A percentile compares a stretch with the other conserved stretches of the same genome.
These are phyloP conservation scores for Yamadazyma taylorii DNA, from an alignment of 1,139 yeast species.

Conservation along the genomic window DNA sequence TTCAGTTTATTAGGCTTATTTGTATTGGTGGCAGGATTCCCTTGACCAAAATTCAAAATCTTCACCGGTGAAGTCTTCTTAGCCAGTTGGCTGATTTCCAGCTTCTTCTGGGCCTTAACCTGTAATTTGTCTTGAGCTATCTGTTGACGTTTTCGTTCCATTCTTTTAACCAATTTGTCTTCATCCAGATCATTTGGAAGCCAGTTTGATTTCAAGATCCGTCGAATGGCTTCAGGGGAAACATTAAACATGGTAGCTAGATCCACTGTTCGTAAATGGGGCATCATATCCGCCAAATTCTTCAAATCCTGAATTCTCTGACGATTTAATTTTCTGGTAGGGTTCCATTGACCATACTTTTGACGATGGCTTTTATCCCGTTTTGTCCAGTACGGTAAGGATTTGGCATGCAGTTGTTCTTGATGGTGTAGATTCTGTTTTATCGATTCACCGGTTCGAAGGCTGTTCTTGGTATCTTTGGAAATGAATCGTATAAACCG, in stretches of 20 bases:
- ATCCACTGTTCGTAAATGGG: constrained; percentile 58
- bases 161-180: constrained; percentile 44
- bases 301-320: constrained; percentile 70
- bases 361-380: constrained; percentile 61
- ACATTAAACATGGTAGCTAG: constrained; percentile 65
- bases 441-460: constrained; percentile 2
- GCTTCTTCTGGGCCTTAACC: constrained; percentile 6
- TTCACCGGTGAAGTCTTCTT: neutral
- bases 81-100: neutral
- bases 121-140: constrained; percentile 3
- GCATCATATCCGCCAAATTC: constrained; percentile 53
- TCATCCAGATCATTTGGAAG: constrained; percentile 58
- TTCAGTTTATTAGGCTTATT: no score
- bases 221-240: constrained; percentile 80
- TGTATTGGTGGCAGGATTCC: no score
- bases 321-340: constrained; percentile 65
- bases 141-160: constrained; percentile 32
- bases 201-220: constrained; percentile 81
- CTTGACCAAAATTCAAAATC: neutral
- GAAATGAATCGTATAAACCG: constrained; percentile 6
- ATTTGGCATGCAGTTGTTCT: constrained; percentile 8
- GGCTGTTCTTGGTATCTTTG: constrained; percentile 4
- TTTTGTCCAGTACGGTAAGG: constrained; percentile 57
- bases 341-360: constrained; percentile 70
- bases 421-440: constrained; percentile 7